Base-by-base conservation (phyloP, 495 filamentous ascomycete genomes). In the Mytilinidion resinicola region DNA sequence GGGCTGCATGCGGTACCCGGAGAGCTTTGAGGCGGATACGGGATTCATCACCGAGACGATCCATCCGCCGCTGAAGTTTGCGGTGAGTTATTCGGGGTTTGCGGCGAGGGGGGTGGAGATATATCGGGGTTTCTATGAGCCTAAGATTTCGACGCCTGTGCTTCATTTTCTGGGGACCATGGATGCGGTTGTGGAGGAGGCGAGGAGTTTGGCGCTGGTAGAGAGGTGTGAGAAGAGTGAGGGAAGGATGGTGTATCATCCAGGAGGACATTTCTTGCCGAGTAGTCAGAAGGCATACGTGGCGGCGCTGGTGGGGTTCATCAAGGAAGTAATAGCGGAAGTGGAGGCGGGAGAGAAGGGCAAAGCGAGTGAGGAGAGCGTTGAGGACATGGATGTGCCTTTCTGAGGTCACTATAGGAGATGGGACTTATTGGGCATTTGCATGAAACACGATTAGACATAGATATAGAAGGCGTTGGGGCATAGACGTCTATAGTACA, bases 201-300 rank as follows among this genome's bases (percentile, higher is more conserved):
- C 64, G 47, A 74, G 88, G 66, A 86, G 80, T 69, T 69, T 78
- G 67, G 75, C 75, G 53, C 70, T 97, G 61, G 78, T 88, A 37
- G 81, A 86, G 15, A 77, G 80, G 51, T 95, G 88, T 72, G 77
- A 69, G 52, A 82, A 82, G 12, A 80, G 73, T 9, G 80, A 74
- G 60, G 67, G 74, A 15, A 69, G 70, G 49, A 84, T 91, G 35
- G 80, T 95, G 39, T 84, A 80, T 63, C 93, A 97, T 76, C 92
- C 93, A 2, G 93, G 93, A 12, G 92, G 93, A 0, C 93, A 98
- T 72, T 95, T 92, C 68, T 76, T 98, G 66, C 93, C 93, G 0
- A 83, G 70, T 51, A 71, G 87, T 52, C 80, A 82, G 63, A 86
- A 86, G 74, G 83, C 88, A 59, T 96, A 86, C 80, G 82, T 87